These are phyloP conservation scores for Alloteropsis semialata DNA, from an alignment of 176 grass and related monocot species.

Conservation along the genomic window DNA sequence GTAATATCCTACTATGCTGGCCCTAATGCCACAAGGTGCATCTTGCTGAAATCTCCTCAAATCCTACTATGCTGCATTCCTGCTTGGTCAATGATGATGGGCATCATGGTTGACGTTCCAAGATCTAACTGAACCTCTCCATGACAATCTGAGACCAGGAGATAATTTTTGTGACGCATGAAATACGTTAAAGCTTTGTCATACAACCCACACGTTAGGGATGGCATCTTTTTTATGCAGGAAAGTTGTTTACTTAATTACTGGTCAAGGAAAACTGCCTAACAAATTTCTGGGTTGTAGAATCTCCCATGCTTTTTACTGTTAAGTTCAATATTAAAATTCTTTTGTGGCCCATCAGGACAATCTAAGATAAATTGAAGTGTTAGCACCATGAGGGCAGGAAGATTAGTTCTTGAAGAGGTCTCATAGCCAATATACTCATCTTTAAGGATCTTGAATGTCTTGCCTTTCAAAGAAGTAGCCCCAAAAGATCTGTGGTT, in stretches of 20 bases:
- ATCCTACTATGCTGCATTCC: not conserved
- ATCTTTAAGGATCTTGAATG: not conserved
- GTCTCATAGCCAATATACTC: not conserved
- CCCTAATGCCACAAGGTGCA: not conserved
- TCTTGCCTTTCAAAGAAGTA: not conserved
- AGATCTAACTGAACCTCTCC: slow-evolving; percentile 23
- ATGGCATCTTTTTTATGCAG: not conserved
- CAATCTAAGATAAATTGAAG: not conserved
- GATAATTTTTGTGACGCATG: not conserved
- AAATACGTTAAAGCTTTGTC: not conserved
- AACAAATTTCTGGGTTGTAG: not conserved
- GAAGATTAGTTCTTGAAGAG: not conserved
- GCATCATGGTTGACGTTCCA: not conserved
- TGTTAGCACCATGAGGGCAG: not conserved
- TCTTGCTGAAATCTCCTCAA: slow-evolving; percentile 2
- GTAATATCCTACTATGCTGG: slow-evolving; percentile 10
- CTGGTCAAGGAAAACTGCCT: not conserved
- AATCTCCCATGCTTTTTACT: not conserved
- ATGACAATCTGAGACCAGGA: slow-evolving; percentile 33
- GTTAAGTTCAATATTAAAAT: not conserved
- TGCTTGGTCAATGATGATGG: slow-evolving; percentile 42
- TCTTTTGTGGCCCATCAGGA: not conserved
- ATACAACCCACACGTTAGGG: not conserved
- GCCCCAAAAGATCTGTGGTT: slow-evolving; percentile 13
- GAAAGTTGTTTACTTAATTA: slow-evolving; percentile 16